Conservation (phyloP, 2,329 filamentous ascomycete species). For the Byssoonygena ceratinophila region DNA sequence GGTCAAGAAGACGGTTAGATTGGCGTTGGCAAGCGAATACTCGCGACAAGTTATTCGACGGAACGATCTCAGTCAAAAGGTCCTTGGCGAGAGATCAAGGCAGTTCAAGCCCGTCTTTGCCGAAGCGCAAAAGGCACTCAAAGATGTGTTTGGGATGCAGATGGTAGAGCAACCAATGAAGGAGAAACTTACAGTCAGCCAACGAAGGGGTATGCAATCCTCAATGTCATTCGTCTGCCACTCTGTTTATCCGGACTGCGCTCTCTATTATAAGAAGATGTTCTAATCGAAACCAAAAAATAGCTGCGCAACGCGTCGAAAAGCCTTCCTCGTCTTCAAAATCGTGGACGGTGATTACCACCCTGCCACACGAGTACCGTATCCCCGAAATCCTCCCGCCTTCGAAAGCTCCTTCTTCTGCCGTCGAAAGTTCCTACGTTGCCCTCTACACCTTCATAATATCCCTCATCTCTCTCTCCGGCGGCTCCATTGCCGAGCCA, state of each 20-base stretch:
- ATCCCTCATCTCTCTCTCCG: slow-evolving; percentile 60
- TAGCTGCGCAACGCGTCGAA: slow-evolving; percentile 42
- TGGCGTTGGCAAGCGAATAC: slow-evolving; percentile 52
- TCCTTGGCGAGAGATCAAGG: slow-evolving; percentile 58
- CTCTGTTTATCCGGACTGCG: too few relatives aligned
- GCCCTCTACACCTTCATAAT: slow-evolving; percentile 74
- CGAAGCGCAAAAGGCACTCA: slow-evolving; percentile 61
- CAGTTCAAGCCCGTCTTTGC: slow-evolving; percentile 69
- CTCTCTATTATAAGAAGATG: too few relatives aligned
- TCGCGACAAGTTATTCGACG: slow-evolving; percentile 48
- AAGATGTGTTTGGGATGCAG: slow-evolving; percentile 77
- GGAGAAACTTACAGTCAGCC: slow-evolving; percentile 71
- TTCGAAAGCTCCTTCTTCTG: slow-evolving; percentile 52
- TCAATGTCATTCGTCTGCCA: too few relatives aligned
- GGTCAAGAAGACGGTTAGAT: slow-evolving; percentile 52
- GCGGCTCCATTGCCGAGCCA: slow-evolving; percentile 64
- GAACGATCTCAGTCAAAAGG: slow-evolving; percentile 50
- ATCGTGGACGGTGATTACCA: slow-evolving; percentile 66
- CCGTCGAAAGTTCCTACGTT: slow-evolving; percentile 66
- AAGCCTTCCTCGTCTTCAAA: slow-evolving; percentile 45
- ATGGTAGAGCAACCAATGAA: slow-evolving; percentile 69
- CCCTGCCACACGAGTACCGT: slow-evolving; percentile 58
- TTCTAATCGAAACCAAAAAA: background rate
- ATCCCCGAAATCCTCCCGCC: slow-evolving; percentile 57
- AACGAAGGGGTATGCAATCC: slow-evolving; percentile 57